Evolutionary conservation across 2,329 filamentous ascomycete genomes (phyloP).

Genomic region (Phyllosticta citribraziliensis): DNA sequence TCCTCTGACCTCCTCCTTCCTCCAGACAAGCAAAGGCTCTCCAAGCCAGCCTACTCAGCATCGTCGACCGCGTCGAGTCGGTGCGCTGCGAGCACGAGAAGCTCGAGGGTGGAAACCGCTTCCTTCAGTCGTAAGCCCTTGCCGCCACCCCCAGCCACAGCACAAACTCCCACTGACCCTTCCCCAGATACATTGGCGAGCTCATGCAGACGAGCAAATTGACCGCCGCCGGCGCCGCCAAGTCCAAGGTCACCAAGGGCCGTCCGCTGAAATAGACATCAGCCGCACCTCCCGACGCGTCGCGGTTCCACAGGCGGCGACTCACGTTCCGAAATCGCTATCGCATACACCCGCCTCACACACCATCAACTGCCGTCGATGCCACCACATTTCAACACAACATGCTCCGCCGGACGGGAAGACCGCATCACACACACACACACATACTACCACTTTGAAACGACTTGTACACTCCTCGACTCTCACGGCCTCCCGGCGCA

Average conservation of each 20-base stretch:
- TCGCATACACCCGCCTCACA: neutral
- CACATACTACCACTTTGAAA: neutral
- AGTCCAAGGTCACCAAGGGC: slow-evolving; percentile 36
- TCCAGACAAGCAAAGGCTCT: slow-evolving; percentile 75
- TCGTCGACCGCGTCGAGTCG: slow-evolving; percentile 89
- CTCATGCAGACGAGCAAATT: slow-evolving; percentile 69
- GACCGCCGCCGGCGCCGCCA: slow-evolving; percentile 42
- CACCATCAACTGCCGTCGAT: neutral
- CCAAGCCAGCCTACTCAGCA: slow-evolving; percentile 78
- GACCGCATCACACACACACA: neutral
- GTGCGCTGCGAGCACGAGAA: slow-evolving; percentile 94
- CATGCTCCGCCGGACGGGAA: neutral
- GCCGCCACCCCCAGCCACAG: neutral
- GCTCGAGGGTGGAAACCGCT: slow-evolving; percentile 92
- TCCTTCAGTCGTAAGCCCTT: slow-evolving; percentile 57
- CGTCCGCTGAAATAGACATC: slow-evolving; percentile 6
- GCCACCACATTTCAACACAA: neutral
- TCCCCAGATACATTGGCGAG: slow-evolving; percentile 80
- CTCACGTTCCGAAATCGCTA: neutral
- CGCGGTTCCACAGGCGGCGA: neutral
- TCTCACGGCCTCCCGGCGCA: neutral
- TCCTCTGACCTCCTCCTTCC: slow-evolving; percentile 9
- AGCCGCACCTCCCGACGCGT: neutral
- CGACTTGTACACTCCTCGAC: neutral
- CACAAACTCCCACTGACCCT: slow-evolving; percentile 13